Base-by-base conservation (phyloP, 2,329 filamentous ascomycete genomes). In the Diplocarpon rosae region DNA sequence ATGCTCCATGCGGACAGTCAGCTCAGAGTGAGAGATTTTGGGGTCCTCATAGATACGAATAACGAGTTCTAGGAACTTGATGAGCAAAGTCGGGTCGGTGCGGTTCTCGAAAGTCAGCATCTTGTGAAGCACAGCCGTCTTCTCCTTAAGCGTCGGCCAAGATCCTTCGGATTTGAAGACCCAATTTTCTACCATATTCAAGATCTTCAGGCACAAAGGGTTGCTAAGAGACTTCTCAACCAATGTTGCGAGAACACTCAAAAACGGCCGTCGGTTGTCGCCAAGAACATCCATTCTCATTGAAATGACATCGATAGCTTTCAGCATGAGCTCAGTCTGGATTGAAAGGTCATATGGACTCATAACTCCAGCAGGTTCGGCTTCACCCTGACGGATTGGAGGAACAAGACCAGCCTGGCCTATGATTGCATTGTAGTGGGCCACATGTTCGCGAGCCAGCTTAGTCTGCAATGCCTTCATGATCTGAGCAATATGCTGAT, bases 11-110 rank as follows among this genome's bases (percentile, higher is more conserved):
- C 93, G 80, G 9, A 99, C 93, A 0, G 92, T 96, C 42, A 99
- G 73, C 65, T 99, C 92, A 0, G 90, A 95, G 28, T 89, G 77
- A 1, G 89, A 88, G 51, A 98, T 92, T 66, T 93, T 95, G 0
- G 88, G 86, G 58, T 98, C 92, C 60, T 98, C 93, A 62, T 99
- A 99, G 48, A 99, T 95, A 39, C 89, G 81, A 55, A 98, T 94
- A 20, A 99, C 92, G 20, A 99, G 77, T 53, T 96, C 85, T 47
- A 98, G 71, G 68, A 96, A 99, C 60, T 90, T 90, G 54, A 83
- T 88, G 46, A 98, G 72, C 67, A 98, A 81, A 0, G 83, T 87
- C 28, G 81, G 77, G 60, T 96, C 90, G 24, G 75, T 68, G 32
- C 92, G 77, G 46, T 85, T 79, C 65, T 99, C 92, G 55, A 98